Base-by-base conservation (phyloP, 2,329 filamentous ascomycete genomes). In the Fusarium sp. region DNA sequence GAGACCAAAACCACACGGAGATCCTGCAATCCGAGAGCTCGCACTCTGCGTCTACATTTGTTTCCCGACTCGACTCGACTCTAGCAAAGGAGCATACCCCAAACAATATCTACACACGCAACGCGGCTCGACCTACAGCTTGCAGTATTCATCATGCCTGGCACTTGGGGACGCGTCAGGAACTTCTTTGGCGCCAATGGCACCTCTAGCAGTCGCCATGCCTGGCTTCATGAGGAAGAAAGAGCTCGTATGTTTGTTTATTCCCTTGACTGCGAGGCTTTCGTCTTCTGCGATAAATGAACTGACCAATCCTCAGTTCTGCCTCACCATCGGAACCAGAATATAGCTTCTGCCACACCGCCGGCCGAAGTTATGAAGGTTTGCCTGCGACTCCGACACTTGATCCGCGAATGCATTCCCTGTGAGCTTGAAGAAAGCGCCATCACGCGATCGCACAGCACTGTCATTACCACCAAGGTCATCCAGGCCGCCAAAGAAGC, bases 321-420 rank as follows among this genome's bases (percentile, higher is more conserved):
- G 3, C 89, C 90, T 2, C 80, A 79, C 13, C 84, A 88, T 65
- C 80, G 81, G 66, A 80, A 86, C 65, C 82, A 84, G 11, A 73
- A 80, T 1, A 77, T 88, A 38, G 76, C 86, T 37, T 88, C 91
- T 10, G 87, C 90, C 25, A 87, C 94, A 32, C 85, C 91, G 1
- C 82, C 93, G 11, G 81, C 84, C 57, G 89, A 95, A 69, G 93
- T 97, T 60, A 97, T 94, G 59, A 93, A 93, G 73, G 84, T 96
- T 52, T 94, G 93, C 23, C 84, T 99, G 14, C 91, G 93, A 53
- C 82, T 99, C 63, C 96, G 94, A 70, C 92, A 96, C 73, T 87
- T 97, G 67, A 88, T 99, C 69, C 93, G 97, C 76, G 86, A 93
- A 73, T 89, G 93, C 51, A 86, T 99, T 23, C 91, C 94, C 2